Base-by-base conservation (phyloP, 805 yeast species). In the Candida ascalaphidarum region DNA sequence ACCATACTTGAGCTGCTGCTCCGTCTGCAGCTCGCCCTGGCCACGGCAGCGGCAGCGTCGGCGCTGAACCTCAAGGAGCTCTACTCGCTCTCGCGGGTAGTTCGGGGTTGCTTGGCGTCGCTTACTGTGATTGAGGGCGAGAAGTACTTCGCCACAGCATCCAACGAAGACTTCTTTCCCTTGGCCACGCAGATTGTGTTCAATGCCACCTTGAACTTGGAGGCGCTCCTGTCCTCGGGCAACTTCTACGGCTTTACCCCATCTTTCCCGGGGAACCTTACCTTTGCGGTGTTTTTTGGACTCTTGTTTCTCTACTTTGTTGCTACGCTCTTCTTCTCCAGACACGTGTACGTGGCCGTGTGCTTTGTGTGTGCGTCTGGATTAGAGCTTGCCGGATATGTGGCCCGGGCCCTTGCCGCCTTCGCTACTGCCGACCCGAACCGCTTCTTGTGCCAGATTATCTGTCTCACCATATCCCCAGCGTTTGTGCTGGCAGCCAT, bases 401-500 rank as follows among this genome's bases (percentile, higher is more conserved):
- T 68, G 7, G 84, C 77, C 3, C 56, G 95, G 30, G 46, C 66
- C 2, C 38, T 68, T 30, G 62, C 77, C 2, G 61, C 66, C 12
- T 37, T 46, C 24, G 27, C 34, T 20, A 32, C 35, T 17, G 27
- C 35, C 16, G 32, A 38, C 21, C 30, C 32, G 20, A 49, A 64
- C 28, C 56, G 63, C 17, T 85, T 65, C 44, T 44, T 80, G 23
- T 53, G 77, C 41, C 94, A 85, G 50, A 68, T 79, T 37, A 68
- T 77, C 31, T 64, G 77, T 42, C 55, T 84, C 31, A 82, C 89
- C 0, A 52, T 85, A 26, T 89, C 84, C 0, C 95, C 95, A 0
- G 84, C 83, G 13, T 80, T 85, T 49, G 60, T 81, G 25, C 80
- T 82, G 82, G 95, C 81, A 4, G 95, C 89, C 2, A 62, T 85